Evolutionary conservation across 768 basidiomycete genomes (phyloP), one percentile per base, ranked within the genome.

Genomic region (Glaciozyma martinii): DNA sequence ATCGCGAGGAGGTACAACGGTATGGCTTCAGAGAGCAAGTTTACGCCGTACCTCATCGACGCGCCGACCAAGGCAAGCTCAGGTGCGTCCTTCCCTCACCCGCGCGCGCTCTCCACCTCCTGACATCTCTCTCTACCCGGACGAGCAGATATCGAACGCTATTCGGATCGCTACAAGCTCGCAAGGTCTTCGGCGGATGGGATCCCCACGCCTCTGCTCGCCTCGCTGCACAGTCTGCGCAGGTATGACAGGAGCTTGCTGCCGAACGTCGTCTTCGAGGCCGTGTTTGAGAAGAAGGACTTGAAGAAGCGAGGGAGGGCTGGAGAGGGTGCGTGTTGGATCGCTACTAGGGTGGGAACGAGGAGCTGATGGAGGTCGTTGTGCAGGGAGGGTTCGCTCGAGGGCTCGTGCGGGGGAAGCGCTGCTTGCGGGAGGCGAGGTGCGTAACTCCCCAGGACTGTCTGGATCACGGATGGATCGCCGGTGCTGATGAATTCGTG

Each of bases 151-250:
- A 70, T 70, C 30, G 68, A 70, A n/a, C 59, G 65, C 10, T 70
- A 47, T 40, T 70, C 68, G 6, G 68, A 70, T 44, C 62, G 62
- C 1, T 70, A 65, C 68, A 70, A 70, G 54, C 60, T 62, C 0
- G 59, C 57, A 8, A 25, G 56, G 16, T 32, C 60, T 3, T 59
- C 50, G 1, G 60, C 65, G 1, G 37, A 40, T 18, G 68, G 54
- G 3, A 54, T 56, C 10, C 62, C 65, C 0, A 52, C 55, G 7
- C 37, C 37, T 1, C 56, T 50, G 0, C 37, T 70, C 23, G 40
- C 61, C 6, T 19, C 25, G 1, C 60, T 70, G 16, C 65, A 70
- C 30, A 13, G 12, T 1, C 37, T 42, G 10, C 30, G 62, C 8
- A 60, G 59, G 30, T 64, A 44, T 30, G 68, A 66, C 50, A 37